Evolutionary conservation across 768 basidiomycete species (phyloP), one percentile per base, ranked within the genome.

Genomic region (Wakefieldia striispora): DNA sequence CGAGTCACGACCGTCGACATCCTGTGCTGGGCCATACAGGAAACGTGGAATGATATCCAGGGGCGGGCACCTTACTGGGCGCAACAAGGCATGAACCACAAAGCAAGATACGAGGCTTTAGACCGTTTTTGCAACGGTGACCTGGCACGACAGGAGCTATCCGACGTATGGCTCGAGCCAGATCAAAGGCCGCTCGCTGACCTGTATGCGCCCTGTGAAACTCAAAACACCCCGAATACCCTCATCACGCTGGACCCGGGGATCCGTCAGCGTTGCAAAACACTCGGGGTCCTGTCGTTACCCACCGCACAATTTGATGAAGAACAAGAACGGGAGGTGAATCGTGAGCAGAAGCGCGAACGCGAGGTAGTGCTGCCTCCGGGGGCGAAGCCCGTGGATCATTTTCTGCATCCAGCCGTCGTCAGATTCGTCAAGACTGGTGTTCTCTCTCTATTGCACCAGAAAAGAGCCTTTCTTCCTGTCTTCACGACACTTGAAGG

Each of bases 1-100:
- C 16, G 1, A 3, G 16, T 27, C 47, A 58, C 13, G 5, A 57
- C 66, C 0, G 34, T 34, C n/a, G 72, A 79, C 41, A 62, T 80
- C 34, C 34, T 79, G 16, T 57, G 60, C 6, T 80, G 79, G 79
- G 59, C 66, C 1, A 75, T 79, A 62, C 52, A 47, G 0, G 70
- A 75, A 50, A 77, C 77, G 0, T 79, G 75, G 53, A 42, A 43
- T 0, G 62, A 75, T 26, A 72, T 78, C 12, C 56, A 68, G 21
- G 66, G 61, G 6, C 61, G 71, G 47, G 60, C 67, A 24, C 62
- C 74, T 23, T 70, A 71, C 19, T 79, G 75, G 76, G 68, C 58
- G 24, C 63, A 71, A 27, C 75, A 79, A 55, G 77, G 75, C 3
- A 31, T 65, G 6, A 63, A 73, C 20, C 69, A 72, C 35, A 19